Evolutionary conservation across 441 rosid genomes (phyloP), one percentile per base, ranked within the genome.

Genomic region (Populus tomentosa): DNA sequence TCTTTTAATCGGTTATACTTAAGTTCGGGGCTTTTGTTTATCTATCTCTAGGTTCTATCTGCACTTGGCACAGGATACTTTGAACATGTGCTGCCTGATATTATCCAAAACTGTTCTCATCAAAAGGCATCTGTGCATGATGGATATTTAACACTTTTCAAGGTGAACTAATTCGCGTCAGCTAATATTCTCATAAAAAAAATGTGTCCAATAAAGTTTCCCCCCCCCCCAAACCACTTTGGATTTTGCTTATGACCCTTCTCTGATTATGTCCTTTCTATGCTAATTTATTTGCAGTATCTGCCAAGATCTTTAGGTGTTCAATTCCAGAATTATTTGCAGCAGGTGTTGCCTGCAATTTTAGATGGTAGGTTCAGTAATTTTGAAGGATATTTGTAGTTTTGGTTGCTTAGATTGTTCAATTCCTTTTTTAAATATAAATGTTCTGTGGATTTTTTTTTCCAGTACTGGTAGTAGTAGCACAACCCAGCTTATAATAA

Each of bases 251-350:
- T 67, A 50, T 7, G 59, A 16, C 67, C 59, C 59, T 28, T 32
- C 20, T 80, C 38, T 70, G 46, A 78, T 83, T 68, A 16, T 79
- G 70, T 76, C 62, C 23, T 73, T 50, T 50, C 71, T 75, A 3
- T 67, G 64, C 72, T 8, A 53, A 63, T 66, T 67, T 75, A 16
- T 81, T 81, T 80, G 82, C 82, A 95, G 98, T 93, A 93, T 85
- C 85, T 95, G 72, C 98, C 98, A 64, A 92, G 97, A 84, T 95
- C 98, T 13, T 83, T 95, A 83, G 98, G 98, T 74, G 84, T 88
- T 78, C 96, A 93, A 77, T 95, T 95, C 82, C 98, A 95, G 86
- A 92, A 91, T 82, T 95, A 95, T 85, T 84, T 95, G 75, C 97
- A 95, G 77, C 81, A 67, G 68, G 83, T 97, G 75, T 87, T 97